Evolutionary conservation across 2,329 filamentous ascomycete species (phyloP), one percentile per base, ranked within the genome.

Genomic region (Metarhizium sp.): DNA sequence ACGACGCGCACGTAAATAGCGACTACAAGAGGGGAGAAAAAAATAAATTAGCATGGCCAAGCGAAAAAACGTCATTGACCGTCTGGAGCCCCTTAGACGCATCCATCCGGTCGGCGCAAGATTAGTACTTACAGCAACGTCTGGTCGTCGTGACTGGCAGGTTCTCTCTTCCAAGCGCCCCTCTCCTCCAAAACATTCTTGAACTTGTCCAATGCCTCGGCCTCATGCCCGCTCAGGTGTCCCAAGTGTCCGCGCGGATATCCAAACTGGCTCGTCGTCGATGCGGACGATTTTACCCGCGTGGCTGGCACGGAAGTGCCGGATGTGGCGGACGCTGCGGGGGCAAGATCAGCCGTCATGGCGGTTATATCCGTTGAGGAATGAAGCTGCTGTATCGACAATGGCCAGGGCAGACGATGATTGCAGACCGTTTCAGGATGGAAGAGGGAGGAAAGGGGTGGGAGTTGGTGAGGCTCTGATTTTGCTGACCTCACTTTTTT

Each of bases 1-100:
- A 70, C 85, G 87, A 55, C 92, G 84, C 38, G 92, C 92, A 64
- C 92, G 87, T 52, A 96, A 78, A 70, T 87, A 96, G 58, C 92
- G 90, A 59, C 90, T 94, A 63, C 66, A 11, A 11, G 32, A 11
- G 32, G 4, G 32, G 10, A 34, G 32, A 34, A 34, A 34, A 34
- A 11, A 11, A n/a, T 1, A 25, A 25, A 25, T 25, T 25, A 25
- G 25, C 25, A 25, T 1, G 25, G 25, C 25, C 25, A 25, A 25
- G 25, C 25, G 1, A 25, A 25, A 25, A 4, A 25, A 25, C 25
- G 25, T 25, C 25, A 25, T 25, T 36, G 6, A 36, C 13, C 13
- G 34, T 36, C 6, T 8, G 6, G 34, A 36, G 34, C 34, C 34
- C 34, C 13, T 0, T 13, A 13, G 2, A 11, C 13, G 38, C 2